Evolutionary conservation across 2,329 filamentous ascomycete species (phyloP), one percentile per base, ranked within the genome.

Genomic region (Talaromyces piceae): DNA sequence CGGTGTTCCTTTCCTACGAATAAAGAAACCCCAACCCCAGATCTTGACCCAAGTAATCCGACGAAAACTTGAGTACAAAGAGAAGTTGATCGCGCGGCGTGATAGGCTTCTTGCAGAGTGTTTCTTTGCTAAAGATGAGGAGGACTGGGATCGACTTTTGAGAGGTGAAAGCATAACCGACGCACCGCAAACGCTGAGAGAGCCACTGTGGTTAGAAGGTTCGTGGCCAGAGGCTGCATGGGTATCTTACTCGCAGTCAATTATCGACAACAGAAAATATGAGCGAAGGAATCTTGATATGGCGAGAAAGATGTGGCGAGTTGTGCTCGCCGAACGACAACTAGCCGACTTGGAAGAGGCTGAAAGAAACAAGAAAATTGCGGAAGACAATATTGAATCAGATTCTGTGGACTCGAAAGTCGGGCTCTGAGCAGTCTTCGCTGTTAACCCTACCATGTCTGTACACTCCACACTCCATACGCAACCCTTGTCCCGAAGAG

Each of bases 1-100:
- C 6, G 70, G 70, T 12, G 51, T 74, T 9, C 71, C 72, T 2
- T 67, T 73, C 41, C 57, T 74, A 44, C 67, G 70, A 45, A 71
- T 73, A 47, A 71, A 72, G 47, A 74, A 74, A 45, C 72, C 71
- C 1, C 68, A 73, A 47, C 70, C 72, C 7, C 63, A 60, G 53
- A 65, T 63, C 47, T 53, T 74, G 22, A 71, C 67, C 44, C 57
- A 64, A 4, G 59, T 70, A 2, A 59, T 74, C 49, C 62, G 63
- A 43, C 59, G 56, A 26, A 71, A 70, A 46, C 59, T 70, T 16
- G 59, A 59, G 8, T 64, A 58, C 18, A 65, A 70, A 18, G 64
- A 64, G 60, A 63, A 63, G 8, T 58, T 61, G 25, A 64, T 70
- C 30, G 58, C 63, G 37, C 62, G 61, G 28, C 65, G 66, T 12